Conservation (phyloP, 73 alveolate species). For the Effrenium voratum region DNA sequence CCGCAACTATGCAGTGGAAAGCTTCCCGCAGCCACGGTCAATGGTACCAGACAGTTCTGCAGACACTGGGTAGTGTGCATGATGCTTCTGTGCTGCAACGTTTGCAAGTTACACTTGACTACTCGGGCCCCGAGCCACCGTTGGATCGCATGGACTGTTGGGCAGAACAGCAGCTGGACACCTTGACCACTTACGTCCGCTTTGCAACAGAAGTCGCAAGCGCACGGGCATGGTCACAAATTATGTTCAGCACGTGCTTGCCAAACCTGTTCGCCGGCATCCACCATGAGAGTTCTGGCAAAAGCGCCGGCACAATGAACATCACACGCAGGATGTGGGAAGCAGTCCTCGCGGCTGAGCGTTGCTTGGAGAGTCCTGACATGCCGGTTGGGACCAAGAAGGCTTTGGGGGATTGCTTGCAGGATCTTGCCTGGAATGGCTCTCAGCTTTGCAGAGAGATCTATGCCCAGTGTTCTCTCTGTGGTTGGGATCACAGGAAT, state of each 20-base stretch:
- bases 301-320: too few relatives aligned
- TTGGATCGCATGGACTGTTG: too few relatives aligned
- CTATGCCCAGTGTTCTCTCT: too few relatives aligned
- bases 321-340: too few relatives aligned
- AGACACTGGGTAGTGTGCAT: background rate
- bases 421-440: too few relatives aligned
- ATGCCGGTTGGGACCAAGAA: too few relatives aligned
- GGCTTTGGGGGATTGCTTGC: too few relatives aligned
- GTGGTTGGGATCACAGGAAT: too few relatives aligned
- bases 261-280: background rate
- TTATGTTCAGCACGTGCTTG: background rate
- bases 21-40: background rate
- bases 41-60: background rate
- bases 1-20: constrained; percentile 3
- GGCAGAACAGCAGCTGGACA: background rate
- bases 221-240: constrained; percentile 9
- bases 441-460: too few relatives aligned
- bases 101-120: background rate
- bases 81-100: background rate
- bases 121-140: background rate
- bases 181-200: background rate
- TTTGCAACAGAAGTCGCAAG: background rate
- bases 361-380: too few relatives aligned
- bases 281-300: background rate
- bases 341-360: too few relatives aligned